Evolutionary conservation across 441 rosid genomes (phyloP), one percentile per base, ranked within the genome.

Genomic region (Pelargonium myrrhifolium): DNA sequence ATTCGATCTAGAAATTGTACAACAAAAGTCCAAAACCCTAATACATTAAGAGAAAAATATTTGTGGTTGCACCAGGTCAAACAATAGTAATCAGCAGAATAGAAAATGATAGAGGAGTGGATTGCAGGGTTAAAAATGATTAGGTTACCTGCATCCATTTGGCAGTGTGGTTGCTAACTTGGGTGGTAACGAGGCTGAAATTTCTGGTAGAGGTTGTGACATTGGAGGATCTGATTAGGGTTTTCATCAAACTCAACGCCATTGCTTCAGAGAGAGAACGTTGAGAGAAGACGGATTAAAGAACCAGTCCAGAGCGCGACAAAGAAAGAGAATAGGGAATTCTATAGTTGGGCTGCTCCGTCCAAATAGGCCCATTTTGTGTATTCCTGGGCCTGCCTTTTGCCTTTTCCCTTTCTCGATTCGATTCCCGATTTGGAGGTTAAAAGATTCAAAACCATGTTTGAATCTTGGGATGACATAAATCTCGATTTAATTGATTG

Each of bases 131-230:
- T 31, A 0, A 31, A 31, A 10, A 9, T 10, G 9, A 45, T 45
- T 6, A 20, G 43, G 53, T 18, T 64, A 92, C 98, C 98, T 93
- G 97, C 98, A 93, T 93, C 98, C 98, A 93, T 87, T 90, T 93
- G 70, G 97, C 92, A 42, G 97, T 93, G 74, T 93, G 98, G 10
- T 81, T 81, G 81, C 93, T 77, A 65, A 89, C 65, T 69, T 80
- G 89, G 40, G 62, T 77, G 76, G 65, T 69, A 0, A 82, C 81
- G 3, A 76, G 81, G 74, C 88, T 78, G 62, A 87, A 79, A 58
- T 76, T 83, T 74, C 97, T 83, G 15, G 87, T 62, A 2, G 75
- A 69, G 8, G 77, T 68, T 20, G 75, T 80, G 21, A 73, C 74
- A 71, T 75, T 79, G 49, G 85, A 82, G 47, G 86, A 85, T 74